Percentiles rank a stretch among this genome's conserved stretches.
phyloP scores from a whole-genome alignment of 352 stramenopile genomes.

The Phytophthora colocasiae region DNA sequence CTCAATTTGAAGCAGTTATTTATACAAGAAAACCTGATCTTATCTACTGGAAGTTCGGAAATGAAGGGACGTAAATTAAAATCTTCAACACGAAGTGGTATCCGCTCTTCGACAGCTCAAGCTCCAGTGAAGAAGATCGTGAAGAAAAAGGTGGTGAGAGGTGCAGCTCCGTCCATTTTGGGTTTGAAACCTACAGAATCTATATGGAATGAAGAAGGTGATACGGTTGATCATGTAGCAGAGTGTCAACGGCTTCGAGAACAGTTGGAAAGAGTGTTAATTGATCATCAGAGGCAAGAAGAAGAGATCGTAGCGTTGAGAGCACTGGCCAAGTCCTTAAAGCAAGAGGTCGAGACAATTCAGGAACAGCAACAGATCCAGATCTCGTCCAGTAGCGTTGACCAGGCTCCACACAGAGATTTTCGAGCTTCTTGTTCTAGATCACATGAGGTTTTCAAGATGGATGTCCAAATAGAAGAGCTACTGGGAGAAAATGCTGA shows the following conservation, averaged over 20 bases:
- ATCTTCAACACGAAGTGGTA: slow-evolving; percentile 1
- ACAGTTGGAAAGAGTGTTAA: slow-evolving; percentile 53
- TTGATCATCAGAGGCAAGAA: slow-evolving; percentile 56
- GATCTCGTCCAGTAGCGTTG: not conserved
- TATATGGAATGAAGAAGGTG: not conserved
- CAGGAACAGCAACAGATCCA: slow-evolving; percentile 29
- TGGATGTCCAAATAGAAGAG: slow-evolving; percentile 56
- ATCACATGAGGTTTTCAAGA: slow-evolving; percentile 56
- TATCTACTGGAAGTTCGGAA: not conserved
- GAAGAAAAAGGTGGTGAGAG: slow-evolving; percentile 12
- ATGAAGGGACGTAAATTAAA: slow-evolving; percentile 32
- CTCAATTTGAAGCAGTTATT: slow-evolving; percentile 14
- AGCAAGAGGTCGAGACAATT: slow-evolving; percentile 61
- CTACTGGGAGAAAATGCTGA: slow-evolving; percentile 47
- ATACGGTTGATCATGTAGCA: slow-evolving; percentile 16
- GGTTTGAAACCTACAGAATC: slow-evolving; percentile 10
- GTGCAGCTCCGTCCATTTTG: slow-evolving; percentile 13
- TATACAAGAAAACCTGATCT: slow-evolving; percentile 17
- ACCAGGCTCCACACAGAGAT: not conserved
- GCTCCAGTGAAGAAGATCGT: slow-evolving; percentile 13
- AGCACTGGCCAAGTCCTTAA: slow-evolving; percentile 59
- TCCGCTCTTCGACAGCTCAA: not conserved
- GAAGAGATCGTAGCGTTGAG: slow-evolving; percentile 69
- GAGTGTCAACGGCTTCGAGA: slow-evolving; percentile 57
- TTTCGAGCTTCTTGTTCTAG: not conserved